Conservation (phyloP, 441 rosid species). For the Cnidoscolus chayamansa region DNA sequence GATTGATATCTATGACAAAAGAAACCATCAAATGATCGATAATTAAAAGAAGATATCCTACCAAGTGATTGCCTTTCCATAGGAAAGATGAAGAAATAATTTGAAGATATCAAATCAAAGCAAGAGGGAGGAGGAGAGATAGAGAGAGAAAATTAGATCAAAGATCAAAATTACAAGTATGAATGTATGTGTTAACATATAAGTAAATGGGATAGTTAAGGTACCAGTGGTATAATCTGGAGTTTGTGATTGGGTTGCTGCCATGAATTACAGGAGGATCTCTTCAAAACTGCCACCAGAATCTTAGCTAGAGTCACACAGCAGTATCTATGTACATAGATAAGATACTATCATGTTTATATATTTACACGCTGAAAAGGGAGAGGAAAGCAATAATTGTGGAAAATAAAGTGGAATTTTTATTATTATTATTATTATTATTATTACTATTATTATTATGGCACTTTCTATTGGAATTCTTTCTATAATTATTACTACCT, state of each 20-base stretch:
- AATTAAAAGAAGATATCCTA: not conserved
- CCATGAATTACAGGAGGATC: conserved; percentile 48
- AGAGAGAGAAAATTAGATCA: conserved; percentile 19
- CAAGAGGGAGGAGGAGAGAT: too few species aligned
- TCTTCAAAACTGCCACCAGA: conserved; percentile 32
- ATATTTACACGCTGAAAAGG: too few species aligned
- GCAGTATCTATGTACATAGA: not conserved
- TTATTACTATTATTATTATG: too few species aligned
- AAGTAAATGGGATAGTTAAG: conserved; percentile 27
- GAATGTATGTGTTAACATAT: not conserved
- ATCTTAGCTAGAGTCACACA: conserved; percentile 22
- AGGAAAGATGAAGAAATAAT: not conserved
- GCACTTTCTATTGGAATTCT: too few species aligned
- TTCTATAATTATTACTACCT: too few species aligned
- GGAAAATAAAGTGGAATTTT: too few species aligned
- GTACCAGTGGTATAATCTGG: conserved; percentile 55
- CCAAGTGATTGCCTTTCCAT: not conserved
- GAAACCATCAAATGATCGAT: too few species aligned
- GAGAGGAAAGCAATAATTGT: too few species aligned
- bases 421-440: too few species aligned
- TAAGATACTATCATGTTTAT: not conserved
- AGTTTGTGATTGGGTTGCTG: conserved; percentile 56
- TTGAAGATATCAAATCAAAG: not conserved
- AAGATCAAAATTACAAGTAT: conserved; percentile 4
- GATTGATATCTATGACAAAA: too few species aligned